phyloP scores from a whole-genome alignment of 1,284 basidiomycete genomes.

The Gomphus sp. region DNA sequence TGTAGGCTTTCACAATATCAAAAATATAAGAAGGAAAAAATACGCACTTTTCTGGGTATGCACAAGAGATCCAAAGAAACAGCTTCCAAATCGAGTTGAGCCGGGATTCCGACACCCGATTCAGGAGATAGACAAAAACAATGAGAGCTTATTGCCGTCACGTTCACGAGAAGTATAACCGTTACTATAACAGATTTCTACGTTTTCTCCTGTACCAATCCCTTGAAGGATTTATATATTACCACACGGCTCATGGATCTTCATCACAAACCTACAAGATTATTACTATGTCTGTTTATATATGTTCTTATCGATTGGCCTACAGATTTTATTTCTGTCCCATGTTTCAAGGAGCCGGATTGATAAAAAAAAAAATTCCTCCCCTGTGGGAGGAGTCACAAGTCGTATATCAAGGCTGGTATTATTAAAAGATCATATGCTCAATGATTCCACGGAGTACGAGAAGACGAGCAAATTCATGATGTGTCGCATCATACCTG shows the following conservation, averaged over 20 bases:
- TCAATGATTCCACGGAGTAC: too few relatives aligned
- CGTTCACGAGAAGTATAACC: not conserved
- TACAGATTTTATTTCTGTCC: not conserved
- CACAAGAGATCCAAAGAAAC: slow-evolving; percentile 38
- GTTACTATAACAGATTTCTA: not conserved
- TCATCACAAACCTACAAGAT: not conserved
- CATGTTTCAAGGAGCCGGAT: not conserved
- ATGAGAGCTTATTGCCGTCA: slow-evolving; percentile 27
- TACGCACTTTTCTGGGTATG: too few relatives aligned
- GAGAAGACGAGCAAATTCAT: too few relatives aligned
- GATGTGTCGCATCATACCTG: too few relatives aligned
- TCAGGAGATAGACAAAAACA: slow-evolving; percentile 70
- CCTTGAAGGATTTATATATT: slow-evolving; percentile 3
- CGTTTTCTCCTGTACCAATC: slow-evolving; percentile 1
- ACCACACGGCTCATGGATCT: not conserved
- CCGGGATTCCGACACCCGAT: slow-evolving; percentile 57
- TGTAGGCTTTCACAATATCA: too few relatives aligned
- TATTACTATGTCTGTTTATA: not conserved
- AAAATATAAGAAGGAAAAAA: too few relatives aligned
- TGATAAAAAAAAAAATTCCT: too few relatives aligned
- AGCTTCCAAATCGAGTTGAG: slow-evolving; percentile 55
- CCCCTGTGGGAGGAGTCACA: too few relatives aligned
- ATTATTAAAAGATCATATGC: too few relatives aligned
- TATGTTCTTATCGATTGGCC: not conserved
- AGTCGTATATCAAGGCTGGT: too few relatives aligned